Conservation (phyloP, 805 yeast genomes). For the Myxozyma geophila region DNA sequence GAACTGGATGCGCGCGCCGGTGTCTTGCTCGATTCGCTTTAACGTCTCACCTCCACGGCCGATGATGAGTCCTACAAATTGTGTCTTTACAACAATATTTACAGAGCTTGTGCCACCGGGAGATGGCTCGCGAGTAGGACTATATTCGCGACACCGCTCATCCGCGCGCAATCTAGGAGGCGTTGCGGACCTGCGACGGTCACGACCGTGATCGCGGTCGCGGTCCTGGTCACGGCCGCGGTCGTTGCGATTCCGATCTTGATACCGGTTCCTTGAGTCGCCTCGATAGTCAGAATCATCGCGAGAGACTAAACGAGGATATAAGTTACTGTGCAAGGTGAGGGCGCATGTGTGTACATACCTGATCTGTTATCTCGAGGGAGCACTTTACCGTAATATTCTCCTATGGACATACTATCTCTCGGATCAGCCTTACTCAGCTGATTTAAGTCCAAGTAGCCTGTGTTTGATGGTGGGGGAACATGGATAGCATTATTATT, state of each 20-base stretch:
- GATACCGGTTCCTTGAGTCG: constrained; percentile 1
- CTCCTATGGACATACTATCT: constrained; percentile 24
- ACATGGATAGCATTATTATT: constrained; percentile 1
- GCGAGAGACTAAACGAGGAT: neutral
- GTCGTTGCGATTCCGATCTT: too few species aligned
- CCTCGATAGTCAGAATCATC: constrained; percentile 2
- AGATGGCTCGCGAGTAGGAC: constrained; percentile 31
- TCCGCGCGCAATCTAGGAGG: constrained; percentile 31
- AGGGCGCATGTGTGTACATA: neutral
- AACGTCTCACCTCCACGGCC: constrained; percentile 40
- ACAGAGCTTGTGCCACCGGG: constrained; percentile 35
- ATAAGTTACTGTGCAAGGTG: neutral
- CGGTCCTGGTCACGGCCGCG: constrained; percentile 16
- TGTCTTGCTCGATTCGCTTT: constrained; percentile 33
- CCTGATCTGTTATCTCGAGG: neutral
- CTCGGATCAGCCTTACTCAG: constrained; percentile 15
- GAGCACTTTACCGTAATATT: constrained; percentile 13
- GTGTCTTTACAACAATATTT: constrained; percentile 31
- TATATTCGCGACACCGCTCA: constrained; percentile 27
- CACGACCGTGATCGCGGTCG: constrained; percentile 22
- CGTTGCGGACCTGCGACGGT: constrained; percentile 20
- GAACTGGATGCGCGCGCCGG: constrained; percentile 39
- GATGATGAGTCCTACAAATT: constrained; percentile 38
- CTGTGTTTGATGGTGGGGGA: constrained; percentile 26
- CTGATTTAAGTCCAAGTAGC: constrained; percentile 16